Conservation (phyloP, 495 filamentous ascomycete species). For the Trypethelium eluteriae region DNA sequence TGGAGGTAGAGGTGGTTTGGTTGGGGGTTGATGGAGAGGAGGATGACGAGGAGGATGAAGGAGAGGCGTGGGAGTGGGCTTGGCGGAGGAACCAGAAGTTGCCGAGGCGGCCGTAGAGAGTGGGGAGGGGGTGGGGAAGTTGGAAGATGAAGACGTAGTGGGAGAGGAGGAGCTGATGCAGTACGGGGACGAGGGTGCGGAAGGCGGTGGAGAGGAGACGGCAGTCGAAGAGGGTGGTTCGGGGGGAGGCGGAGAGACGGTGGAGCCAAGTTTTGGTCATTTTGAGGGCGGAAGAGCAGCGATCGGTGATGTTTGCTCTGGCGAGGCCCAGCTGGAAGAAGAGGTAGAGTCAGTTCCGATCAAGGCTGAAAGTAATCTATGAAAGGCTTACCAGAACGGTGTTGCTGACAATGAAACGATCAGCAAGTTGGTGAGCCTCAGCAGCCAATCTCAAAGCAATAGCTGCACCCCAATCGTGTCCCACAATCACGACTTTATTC, state of each 20-base stretch:
- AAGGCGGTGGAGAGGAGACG: slow-evolving; percentile 32
- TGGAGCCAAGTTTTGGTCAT: slow-evolving; percentile 4
- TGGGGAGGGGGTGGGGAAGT: slow-evolving; percentile 13
- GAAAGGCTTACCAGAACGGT: slow-evolving; percentile 42
- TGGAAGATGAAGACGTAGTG: slow-evolving; percentile 30
- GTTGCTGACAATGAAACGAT: slow-evolving; percentile 47
- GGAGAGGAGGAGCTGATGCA: slow-evolving; percentile 20
- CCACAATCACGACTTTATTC: slow-evolving; percentile 37
- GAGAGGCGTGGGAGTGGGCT: slow-evolving; percentile 8
- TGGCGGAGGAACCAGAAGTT: slow-evolving; percentile 13
- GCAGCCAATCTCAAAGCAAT: slow-evolving; percentile 47
- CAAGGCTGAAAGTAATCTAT: slow-evolving; percentile 19
- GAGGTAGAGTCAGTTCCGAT: slow-evolving; percentile 23
- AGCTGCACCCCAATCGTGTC: slow-evolving; percentile 52
- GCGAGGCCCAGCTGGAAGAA: background rate
- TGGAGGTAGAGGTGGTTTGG: background rate
- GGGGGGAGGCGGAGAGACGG: background rate
- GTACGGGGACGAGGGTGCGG: slow-evolving; percentile 16
- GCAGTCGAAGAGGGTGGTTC: slow-evolving; percentile 25
- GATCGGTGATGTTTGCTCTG: background rate
- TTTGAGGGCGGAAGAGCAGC: slow-evolving; percentile 5
- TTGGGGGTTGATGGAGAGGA: too few relatives aligned
- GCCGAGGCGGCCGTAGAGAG: background rate
- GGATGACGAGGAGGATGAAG: background rate
- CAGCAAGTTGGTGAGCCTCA: slow-evolving; percentile 47